Percentiles rank a stretch among this genome's conserved stretches.
Evolutionary conservation across 1,284 basidiomycete genomes (phyloP).

Genomic region (Chalciporus sp.): DNA sequence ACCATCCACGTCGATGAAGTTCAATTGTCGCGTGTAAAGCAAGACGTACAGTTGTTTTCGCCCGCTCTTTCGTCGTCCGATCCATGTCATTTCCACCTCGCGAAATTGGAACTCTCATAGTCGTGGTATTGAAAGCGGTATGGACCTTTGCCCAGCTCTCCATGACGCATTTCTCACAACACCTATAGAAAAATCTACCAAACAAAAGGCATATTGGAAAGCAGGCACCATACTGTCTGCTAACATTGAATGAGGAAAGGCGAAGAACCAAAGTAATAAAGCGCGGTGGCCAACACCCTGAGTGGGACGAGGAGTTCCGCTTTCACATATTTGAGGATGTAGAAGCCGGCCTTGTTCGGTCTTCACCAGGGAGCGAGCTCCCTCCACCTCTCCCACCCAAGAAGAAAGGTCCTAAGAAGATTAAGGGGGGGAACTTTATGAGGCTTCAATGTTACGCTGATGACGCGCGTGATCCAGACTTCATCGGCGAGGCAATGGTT

Average conservation of each 20-base stretch:
- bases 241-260: slow-evolving; percentile 80
- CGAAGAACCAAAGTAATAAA: slow-evolving; percentile 89
- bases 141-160: slow-evolving; percentile 39
- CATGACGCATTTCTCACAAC: slow-evolving; percentile 21
- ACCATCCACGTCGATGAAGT: slow-evolving; percentile 15
- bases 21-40: slow-evolving; percentile 23
- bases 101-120: slow-evolving; percentile 92
- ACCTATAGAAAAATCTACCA: slow-evolving; percentile 80
- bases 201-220: slow-evolving; percentile 96
- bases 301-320: slow-evolving; percentile 98
- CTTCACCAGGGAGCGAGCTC: slow-evolving; percentile 49
- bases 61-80: slow-evolving; percentile 5
- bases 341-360: slow-evolving; percentile 61
- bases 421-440: slow-evolving; percentile 79
- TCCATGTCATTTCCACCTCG: slow-evolving; percentile 60
- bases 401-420: slow-evolving; percentile 52
- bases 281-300: slow-evolving; percentile 95
- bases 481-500: slow-evolving; percentile 91
- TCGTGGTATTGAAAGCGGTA: slow-evolving; percentile 94
- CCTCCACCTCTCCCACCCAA: slow-evolving; percentile 68
- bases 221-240: slow-evolving; percentile 93
- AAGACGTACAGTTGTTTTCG: slow-evolving; percentile 14
- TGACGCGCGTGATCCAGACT: slow-evolving; percentile 91
- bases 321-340: slow-evolving; percentile 88
- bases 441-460: slow-evolving; percentile 91